Base-by-base conservation (phyloP, 2,329 filamentous ascomycete species). In the Fusarium sp. region DNA sequence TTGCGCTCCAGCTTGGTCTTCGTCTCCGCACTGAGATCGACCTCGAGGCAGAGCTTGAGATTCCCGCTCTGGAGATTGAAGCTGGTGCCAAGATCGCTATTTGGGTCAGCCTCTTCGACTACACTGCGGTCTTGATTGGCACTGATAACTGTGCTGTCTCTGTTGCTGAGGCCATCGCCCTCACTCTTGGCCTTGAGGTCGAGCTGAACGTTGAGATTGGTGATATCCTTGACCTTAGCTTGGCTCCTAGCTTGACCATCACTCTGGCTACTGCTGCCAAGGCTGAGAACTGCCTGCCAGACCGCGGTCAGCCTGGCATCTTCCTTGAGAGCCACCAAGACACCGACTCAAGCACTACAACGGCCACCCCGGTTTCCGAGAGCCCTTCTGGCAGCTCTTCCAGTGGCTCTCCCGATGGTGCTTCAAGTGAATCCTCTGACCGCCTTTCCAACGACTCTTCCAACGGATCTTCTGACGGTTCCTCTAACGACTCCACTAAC, bases 71-170 rank as follows among this genome's bases (percentile, higher is more conserved):
- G 22, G 75, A 78, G 5, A 73, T 84, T 4, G 82, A 83, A 45
- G 82, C 86, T 24, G 85, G 84, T 72, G 83, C 86, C 37, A 84
- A 85, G 74, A 70, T 86, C 16, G 83, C 82, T 50, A 80, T 90
- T 50, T 90, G 84, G 77, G 85, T 85, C 67, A 87, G 90, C 80
- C 78, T 91, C 8, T 84, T 88, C n/a, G 86, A 90, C 75, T 88
- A 90, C 79, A 83, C 85, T 66, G 82, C 83, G 69, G 78, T 82
- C 64, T 81, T 87, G 64, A 82, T 83, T 59, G 78, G 75, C 39
- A 82, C 81, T 6, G 78, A 80, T 11, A 61, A 73, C 56, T 87
- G 85, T 76, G 81, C 78, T 27, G 74, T 86, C 20, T 75, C 77
- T 16, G 61, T 75, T 8, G 50, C 65, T 10, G 75, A 76, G 39